These are phyloP conservation scores for Myxozyma monticola DNA, from an alignment of 805 yeast species.

Conservation along the genomic window DNA sequence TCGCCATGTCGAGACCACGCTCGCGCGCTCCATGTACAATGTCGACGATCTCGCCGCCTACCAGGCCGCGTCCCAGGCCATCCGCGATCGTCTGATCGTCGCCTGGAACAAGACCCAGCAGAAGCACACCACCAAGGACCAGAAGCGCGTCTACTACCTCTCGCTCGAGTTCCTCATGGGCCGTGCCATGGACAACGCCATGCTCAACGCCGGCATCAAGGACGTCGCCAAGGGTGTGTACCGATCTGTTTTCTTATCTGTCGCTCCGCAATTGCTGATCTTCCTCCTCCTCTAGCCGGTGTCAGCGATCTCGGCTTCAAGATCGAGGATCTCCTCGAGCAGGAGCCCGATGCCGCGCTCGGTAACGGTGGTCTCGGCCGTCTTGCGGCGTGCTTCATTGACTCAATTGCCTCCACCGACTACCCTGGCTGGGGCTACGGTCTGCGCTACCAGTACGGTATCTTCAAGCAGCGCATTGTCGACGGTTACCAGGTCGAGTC, in stretches of 20 bases:
- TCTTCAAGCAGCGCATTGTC: constrained; percentile 82
- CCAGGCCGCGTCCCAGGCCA: constrained; percentile 77
- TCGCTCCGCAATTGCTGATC: neutral
- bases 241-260: neutral
- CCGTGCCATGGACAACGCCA: constrained; percentile 89
- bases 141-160: constrained; percentile 81
- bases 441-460: constrained; percentile 88
- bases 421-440: constrained; percentile 98
- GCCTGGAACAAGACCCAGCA: constrained; percentile 96
- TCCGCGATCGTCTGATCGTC: constrained; percentile 75
- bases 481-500: constrained; percentile 93
- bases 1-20: constrained; percentile 82
- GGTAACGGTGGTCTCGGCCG: constrained; percentile 97
- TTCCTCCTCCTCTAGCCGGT: constrained; percentile 40
- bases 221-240: constrained; percentile 48
- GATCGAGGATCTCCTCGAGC: constrained; percentile 77
- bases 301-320: constrained; percentile 79
- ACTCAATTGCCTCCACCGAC: constrained; percentile 79
- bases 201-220: constrained; percentile 75
- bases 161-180: constrained; percentile 92
- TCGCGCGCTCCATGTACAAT: constrained; percentile 89
- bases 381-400: constrained; percentile 90
- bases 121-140: constrained; percentile 76
- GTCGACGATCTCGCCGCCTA: constrained; percentile 92
- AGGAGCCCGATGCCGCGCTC: constrained; percentile 91